Evolutionary conservation across 495 filamentous ascomycete species (phyloP), one percentile per base, ranked within the genome.

Genomic region (Hapsidospora chrysogenum): DNA sequence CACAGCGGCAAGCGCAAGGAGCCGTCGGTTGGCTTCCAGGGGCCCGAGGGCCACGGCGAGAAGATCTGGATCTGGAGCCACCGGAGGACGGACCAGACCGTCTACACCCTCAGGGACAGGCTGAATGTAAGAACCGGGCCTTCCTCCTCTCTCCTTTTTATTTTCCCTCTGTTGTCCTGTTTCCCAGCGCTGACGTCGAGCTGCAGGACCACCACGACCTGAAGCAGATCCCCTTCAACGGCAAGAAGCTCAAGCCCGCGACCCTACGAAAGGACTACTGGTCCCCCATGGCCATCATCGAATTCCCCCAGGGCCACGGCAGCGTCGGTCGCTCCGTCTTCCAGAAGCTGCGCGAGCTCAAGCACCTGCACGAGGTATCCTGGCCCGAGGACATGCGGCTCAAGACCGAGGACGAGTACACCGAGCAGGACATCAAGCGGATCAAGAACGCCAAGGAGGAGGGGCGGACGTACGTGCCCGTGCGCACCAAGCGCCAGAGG

Each of bases 221-320:
- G 37, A 60, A 64, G 32, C 89, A 97, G 56, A 58, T 94, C 40
- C 63, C 83, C 43, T 93, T 74, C 65, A 76, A 84, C 33, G 89
- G 86, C 63, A 93, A 93, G 59, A 89, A 97, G 49, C 78, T 81
- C 41, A 65, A 78, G 22, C 85, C 85, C 3, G 51, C 72, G 36
- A 62, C 68, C 33, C 56, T 96, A 29, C 84, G 89, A 40, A 85
- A 84, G 59, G 89, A 97, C 53, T 71, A 86, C 54, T 97, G 89
- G 89, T 57, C 56, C n/a, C 80, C 82, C 0, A 66, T 89, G 48
- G 82, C 73, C 39, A 66, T 76, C 27, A 72, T 94, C 27, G 58
- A 72, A 45, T 84, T 96, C 54, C 68, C 74, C 17, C 54, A 64
- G 20, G 53, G 63, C 27, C 46, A 62, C 25, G 54, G 53, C 28